Evolutionary conservation across 208 protist genomes (phyloP), one percentile per base, ranked within the genome.

Genomic region (Trypanosomatidae sp.): DNA sequence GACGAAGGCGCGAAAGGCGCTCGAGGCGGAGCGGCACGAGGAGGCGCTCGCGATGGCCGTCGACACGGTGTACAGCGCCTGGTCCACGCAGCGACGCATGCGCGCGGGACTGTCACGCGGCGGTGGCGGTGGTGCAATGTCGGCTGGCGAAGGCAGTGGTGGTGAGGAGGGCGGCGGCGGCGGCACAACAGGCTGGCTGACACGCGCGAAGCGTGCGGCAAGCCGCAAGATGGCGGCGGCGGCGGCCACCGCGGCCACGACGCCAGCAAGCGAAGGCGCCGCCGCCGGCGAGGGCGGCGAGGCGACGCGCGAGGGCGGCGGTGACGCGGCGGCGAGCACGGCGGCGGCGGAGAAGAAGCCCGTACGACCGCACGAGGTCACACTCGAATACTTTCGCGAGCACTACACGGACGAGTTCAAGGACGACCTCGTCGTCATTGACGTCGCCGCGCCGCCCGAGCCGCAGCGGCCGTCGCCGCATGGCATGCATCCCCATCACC

Each of bases 31-130:
- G 51, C 66, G 79, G 11, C 61, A 84, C 37, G 41, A 47, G n/a
- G 74, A 94, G 65, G 87, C 80, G 22, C 49, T 71, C 13, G 61
- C 52, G 16, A 84, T 88, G 70, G 78, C 76, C 16, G 41, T 87
- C 15, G 78, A 95, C 48, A 64, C 66, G 2, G 65, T 95, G 18
- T 82, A 73, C 50, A 83, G 64, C 33, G 62, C 66, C 15, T 89
- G 84, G 71, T 60, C 61, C 20, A 57, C 59, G 19, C 52, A 53
- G 19, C 71, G 65, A 19, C 60, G 61, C 16, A 54, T 48, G 18
- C 22, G 22, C 10, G 56, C 58, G 26, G 59, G 44, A 21, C 37
- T 22, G 25, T 23, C 21, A 3, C 47, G 22, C 10, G 23, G n/a
- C 27, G 10, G 10, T 3, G 26, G n/a, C 10, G 42, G 30, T 37